Conservation (phyloP, 1,284 basidiomycete species). For the Puccinia brachypodii region DNA sequence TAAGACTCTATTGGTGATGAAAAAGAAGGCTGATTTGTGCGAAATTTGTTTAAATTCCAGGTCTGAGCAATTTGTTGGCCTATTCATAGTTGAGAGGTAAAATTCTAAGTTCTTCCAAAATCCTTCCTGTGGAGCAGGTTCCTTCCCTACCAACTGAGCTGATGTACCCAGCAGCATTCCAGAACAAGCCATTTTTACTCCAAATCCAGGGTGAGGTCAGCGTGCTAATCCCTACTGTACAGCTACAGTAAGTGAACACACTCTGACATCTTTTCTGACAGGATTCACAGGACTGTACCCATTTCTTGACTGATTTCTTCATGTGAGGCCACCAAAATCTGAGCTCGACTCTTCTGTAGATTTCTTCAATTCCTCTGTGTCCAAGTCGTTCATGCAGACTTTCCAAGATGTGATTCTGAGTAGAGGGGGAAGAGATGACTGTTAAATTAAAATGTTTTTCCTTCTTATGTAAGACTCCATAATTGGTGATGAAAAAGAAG, state of each 20-base stretch:
- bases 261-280: too few species aligned
- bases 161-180: neutral
- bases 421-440: neutral
- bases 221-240: too few species aligned
- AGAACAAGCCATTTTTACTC: neutral
- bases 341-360: neutral
- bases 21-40: slow-evolving; percentile 3
- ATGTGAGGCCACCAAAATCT: neutral
- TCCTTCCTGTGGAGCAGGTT: neutral
- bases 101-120: neutral
- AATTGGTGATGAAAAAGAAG: neutral
- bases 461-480: neutral
- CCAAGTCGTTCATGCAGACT: neutral
- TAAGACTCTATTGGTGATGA: neutral
- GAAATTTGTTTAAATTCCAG: neutral
- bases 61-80: neutral
- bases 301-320: neutral
- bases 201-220: slow-evolving; percentile 1
- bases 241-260: too few species aligned
- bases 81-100: neutral
- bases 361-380: neutral
- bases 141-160: neutral
- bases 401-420: neutral
- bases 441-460: neutral
- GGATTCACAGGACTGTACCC: neutral